Percentiles rank a stretch among this genome's conserved stretches.
Evolutionary conservation across 305 asterid genomes (phyloP).

Genomic region (Ajuga reptans): DNA sequence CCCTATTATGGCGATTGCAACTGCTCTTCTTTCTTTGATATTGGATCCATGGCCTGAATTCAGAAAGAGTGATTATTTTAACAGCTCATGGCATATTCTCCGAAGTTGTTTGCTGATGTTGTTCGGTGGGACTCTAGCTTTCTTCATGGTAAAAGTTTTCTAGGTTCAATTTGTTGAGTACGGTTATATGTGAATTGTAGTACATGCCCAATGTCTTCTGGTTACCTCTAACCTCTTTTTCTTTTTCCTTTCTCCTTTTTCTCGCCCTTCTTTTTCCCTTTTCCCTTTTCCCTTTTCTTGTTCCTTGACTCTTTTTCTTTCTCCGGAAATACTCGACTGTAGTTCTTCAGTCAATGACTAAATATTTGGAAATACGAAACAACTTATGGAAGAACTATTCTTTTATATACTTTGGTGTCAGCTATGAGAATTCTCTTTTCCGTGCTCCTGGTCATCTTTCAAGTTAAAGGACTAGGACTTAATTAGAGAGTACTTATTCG

Average conservation of each 20-base stretch:
- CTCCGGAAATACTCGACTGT: not conserved
- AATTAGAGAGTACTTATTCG: not conserved
- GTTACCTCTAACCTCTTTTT: not conserved
- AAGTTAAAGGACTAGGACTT: not conserved
- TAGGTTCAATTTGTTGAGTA: not conserved
- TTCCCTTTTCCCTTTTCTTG: not conserved
- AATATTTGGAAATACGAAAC: not conserved
- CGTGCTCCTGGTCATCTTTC: not conserved
- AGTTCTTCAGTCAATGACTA: not conserved
- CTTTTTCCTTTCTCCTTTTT: not conserved
- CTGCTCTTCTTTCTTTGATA: conserved; percentile 68
- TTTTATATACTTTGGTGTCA: not conserved
- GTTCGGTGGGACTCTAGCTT: conserved; percentile 94
- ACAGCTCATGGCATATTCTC: conserved; percentile 72
- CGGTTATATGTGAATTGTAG: not conserved
- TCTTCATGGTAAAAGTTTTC: conserved; percentile 67
- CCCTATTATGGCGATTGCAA: conserved; percentile 90
- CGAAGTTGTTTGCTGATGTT: conserved; percentile 90
- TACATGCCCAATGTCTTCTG: not conserved
- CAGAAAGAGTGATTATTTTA: conserved; percentile 53
- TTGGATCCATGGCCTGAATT: conserved; percentile 93
- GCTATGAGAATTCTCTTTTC: not conserved
- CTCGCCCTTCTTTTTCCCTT: not conserved
- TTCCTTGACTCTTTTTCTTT: not conserved
- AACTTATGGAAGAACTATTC: not conserved